Conservation (phyloP, 257 asterid genomes). For the Jaltomata sinuosa region DNA sequence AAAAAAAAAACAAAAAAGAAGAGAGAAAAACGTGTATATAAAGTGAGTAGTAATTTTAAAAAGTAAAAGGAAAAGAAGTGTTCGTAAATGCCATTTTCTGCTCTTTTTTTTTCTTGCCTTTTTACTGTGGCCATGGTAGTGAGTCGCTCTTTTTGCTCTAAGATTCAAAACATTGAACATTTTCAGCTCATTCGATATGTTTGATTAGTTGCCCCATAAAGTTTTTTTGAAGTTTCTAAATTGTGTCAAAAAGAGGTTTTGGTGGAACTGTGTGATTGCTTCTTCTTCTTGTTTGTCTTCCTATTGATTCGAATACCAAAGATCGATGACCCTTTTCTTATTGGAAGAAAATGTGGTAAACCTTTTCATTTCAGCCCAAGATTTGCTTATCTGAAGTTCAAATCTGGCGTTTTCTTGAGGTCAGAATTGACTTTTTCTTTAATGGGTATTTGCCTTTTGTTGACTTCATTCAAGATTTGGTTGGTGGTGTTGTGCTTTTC, state of each 20-base stretch:
- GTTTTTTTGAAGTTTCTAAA: background rate
- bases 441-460: background rate
- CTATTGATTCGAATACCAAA: background rate
- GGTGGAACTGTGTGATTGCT: background rate
- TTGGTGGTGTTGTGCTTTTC: background rate
- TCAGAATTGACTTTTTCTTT: background rate
- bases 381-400: conserved; percentile 12
- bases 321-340: conserved; percentile 23
- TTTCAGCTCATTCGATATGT: background rate
- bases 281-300: background rate
- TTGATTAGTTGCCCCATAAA: background rate
- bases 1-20: too few species aligned
- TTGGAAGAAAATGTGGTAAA: conserved; percentile 25
- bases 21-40: background rate
- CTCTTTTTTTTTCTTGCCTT: background rate
- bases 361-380: background rate
- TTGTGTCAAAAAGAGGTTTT: background rate
- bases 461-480: conserved; percentile 2
- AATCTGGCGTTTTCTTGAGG: conserved; percentile 29
- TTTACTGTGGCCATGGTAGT: background rate
- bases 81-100: background rate
- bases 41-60: background rate
- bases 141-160: background rate
- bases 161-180: background rate
- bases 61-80: background rate